Conservation (phyloP, 2,329 filamentous ascomycete genomes). For the Sclerotinia trifoliorum region DNA sequence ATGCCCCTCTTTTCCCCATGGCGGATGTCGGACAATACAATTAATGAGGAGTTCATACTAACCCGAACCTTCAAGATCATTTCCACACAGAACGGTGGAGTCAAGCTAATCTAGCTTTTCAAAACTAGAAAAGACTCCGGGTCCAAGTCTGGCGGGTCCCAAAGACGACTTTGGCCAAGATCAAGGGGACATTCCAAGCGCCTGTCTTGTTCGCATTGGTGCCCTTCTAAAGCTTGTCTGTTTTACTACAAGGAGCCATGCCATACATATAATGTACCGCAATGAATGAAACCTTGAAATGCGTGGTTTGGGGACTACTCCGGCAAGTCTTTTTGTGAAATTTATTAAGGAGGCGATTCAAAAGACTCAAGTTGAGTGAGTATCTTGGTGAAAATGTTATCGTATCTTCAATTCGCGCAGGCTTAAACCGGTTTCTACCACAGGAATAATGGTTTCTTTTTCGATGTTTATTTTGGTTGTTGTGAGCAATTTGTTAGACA, state of each 20-base stretch:
- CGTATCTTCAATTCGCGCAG: not conserved
- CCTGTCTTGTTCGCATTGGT: constrained; percentile 1
- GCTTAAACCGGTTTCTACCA: not conserved
- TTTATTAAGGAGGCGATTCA: constrained; percentile 24
- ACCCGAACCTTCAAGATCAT: constrained; percentile 6
- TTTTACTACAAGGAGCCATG: constrained; percentile 20
- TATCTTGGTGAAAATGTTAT: not conserved
- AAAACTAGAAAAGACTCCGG: constrained; percentile 6
- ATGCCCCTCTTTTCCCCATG: not conserved
- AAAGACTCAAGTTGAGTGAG: constrained; percentile 12
- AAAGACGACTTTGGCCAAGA: constrained; percentile 6
- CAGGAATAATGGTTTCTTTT: constrained; percentile 20
- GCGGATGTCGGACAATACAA: not conserved
- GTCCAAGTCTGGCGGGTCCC: not conserved
- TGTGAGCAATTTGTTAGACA: constrained; percentile 27
- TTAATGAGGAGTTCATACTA: not conserved
- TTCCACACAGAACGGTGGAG: constrained; percentile 8
- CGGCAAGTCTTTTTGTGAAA: constrained; percentile 16
- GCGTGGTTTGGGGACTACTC: constrained; percentile 26
- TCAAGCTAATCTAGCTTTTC: constrained; percentile 3
- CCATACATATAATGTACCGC: constrained; percentile 20
- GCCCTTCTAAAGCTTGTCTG: constrained; percentile 22
- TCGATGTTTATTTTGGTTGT: constrained; percentile 27
- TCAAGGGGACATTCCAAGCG: constrained; percentile 18
- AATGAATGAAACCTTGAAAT: constrained; percentile 24